Evolutionary conservation across 768 basidiomycete genomes (phyloP).

Genomic region (Nevesoporus exiguus): DNA sequence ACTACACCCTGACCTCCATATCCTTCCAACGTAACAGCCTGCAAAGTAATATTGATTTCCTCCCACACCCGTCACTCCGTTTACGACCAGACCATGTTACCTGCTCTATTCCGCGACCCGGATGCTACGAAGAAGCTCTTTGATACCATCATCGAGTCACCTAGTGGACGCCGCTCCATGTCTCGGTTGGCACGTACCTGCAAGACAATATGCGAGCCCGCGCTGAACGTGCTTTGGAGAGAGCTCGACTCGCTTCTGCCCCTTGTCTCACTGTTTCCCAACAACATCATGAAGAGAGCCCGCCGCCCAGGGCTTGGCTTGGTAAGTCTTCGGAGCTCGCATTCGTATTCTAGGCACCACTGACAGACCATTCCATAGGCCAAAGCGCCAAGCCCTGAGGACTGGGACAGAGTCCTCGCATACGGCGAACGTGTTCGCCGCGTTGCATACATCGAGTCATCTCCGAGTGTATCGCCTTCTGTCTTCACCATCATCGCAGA

Average conservation of each 20-base stretch:
- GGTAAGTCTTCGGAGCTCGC: slow-evolving; percentile 42
- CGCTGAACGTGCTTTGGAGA: slow-evolving; percentile 70
- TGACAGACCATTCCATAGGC: slow-evolving; percentile 37
- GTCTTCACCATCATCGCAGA: slow-evolving; percentile 68
- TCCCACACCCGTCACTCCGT: slow-evolving; percentile 42
- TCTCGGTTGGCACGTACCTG: slow-evolving; percentile 75
- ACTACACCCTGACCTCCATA: slow-evolving; percentile 26
- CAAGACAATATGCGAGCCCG: slow-evolving; percentile 67
- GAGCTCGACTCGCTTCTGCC: slow-evolving; percentile 75
- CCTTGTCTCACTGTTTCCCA: slow-evolving; percentile 69
- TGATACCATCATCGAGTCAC: slow-evolving; percentile 51
- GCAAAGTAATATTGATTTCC: slow-evolving; percentile 26
- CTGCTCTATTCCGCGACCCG: slow-evolving; percentile 58
- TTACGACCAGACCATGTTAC: slow-evolving; percentile 50
- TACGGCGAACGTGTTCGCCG: slow-evolving; percentile 68
- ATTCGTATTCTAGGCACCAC: not conserved
- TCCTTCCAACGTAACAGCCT: slow-evolving; percentile 31
- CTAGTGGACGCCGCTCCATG: slow-evolving; percentile 63
- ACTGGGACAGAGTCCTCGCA: slow-evolving; percentile 64
- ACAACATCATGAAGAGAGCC: slow-evolving; percentile 61
- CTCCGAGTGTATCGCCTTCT: slow-evolving; percentile 59
- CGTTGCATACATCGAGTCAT: slow-evolving; percentile 65
- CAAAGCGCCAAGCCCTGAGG: slow-evolving; percentile 58
- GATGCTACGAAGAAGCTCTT: slow-evolving; percentile 53
- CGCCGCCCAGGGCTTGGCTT: slow-evolving; percentile 73